A percentile compares a stretch with the other conserved stretches of the same genome.
Evolutionary conservation across 2,329 filamentous ascomycete genomes (phyloP).

Genomic region (Alternaria sp.): DNA sequence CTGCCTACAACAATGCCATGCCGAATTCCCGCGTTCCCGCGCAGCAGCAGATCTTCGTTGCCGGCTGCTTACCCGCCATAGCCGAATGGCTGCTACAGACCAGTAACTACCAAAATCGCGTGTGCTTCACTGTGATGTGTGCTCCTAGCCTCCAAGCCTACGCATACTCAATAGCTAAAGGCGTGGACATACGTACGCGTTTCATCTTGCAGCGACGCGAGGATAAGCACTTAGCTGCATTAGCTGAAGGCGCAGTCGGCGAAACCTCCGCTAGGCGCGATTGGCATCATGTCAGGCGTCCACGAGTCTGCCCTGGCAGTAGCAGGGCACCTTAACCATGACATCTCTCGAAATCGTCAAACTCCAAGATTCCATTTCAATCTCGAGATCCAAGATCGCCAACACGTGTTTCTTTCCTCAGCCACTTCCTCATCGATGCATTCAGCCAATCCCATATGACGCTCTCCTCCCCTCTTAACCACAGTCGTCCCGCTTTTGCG

Average conservation of each 20-base stretch:
- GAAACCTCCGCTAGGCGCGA: not conserved
- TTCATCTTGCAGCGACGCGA: not conserved
- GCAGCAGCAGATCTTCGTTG: not conserved
- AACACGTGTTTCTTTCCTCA: not conserved
- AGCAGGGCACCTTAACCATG: not conserved
- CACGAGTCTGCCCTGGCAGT: not conserved
- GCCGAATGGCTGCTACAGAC: not conserved
- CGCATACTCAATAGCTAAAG: not conserved
- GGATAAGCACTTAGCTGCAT: not conserved
- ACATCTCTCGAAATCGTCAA: not conserved
- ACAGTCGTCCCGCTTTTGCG: not conserved
- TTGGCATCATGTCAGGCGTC: not conserved
- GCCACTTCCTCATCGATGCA: not conserved
- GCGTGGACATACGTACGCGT: not conserved
- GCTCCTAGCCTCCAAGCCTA: not conserved
- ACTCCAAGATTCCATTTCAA: not conserved
- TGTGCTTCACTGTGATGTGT: not conserved
- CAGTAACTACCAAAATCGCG: not conserved
- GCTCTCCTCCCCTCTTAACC: not conserved
- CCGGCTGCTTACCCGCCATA: rapidly evolving
- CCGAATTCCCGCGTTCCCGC: not conserved
- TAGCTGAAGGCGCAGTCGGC: not conserved
- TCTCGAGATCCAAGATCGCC: not conserved
- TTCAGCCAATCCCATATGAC: not conserved
- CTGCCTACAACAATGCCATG: not conserved